Conservation (phyloP, 768 basidiomycete species). For the Suillus spraguei region DNA sequence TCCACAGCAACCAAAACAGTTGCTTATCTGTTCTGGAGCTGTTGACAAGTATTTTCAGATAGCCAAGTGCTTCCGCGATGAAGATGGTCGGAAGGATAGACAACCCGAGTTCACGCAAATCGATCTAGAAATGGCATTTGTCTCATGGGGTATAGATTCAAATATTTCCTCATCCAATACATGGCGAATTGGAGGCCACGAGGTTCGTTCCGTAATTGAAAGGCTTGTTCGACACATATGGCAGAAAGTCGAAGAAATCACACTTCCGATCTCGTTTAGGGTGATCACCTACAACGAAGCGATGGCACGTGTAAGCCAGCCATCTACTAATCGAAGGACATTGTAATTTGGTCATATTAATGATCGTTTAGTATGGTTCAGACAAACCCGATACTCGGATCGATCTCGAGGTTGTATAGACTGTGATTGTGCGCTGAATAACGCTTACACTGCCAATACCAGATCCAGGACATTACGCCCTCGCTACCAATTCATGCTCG, state of each 20-base stretch:
- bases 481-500: constrained; percentile 31
- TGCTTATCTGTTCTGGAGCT: constrained; percentile 86
- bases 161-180: constrained; percentile 28
- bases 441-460: constrained; percentile 15
- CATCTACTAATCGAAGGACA: constrained; percentile 15
- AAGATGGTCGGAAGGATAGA: constrained; percentile 91
- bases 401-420: constrained; percentile 71
- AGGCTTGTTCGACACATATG: constrained; percentile 74
- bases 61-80: constrained; percentile 94
- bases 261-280: constrained; percentile 62
- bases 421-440: constrained; percentile 8
- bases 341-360: constrained; percentile 23
- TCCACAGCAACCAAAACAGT: constrained; percentile 94
- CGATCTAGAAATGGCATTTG: constrained; percentile 95
- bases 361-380: constrained; percentile 73
- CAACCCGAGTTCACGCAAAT: constrained; percentile 98
- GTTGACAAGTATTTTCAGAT: constrained; percentile 93
- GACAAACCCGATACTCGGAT: constrained; percentile 96
- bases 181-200: constrained; percentile 87
- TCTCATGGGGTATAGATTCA: constrained; percentile 66
- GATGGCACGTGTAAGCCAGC: constrained; percentile 74
- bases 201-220: constrained; percentile 83
- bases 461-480: constrained; percentile 39
- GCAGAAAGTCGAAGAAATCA: constrained; percentile 64
- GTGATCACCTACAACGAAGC: constrained; percentile 91